Conservation (phyloP, 1,284 basidiomycete genomes). For the Exobasidium cylindrosporum region DNA sequence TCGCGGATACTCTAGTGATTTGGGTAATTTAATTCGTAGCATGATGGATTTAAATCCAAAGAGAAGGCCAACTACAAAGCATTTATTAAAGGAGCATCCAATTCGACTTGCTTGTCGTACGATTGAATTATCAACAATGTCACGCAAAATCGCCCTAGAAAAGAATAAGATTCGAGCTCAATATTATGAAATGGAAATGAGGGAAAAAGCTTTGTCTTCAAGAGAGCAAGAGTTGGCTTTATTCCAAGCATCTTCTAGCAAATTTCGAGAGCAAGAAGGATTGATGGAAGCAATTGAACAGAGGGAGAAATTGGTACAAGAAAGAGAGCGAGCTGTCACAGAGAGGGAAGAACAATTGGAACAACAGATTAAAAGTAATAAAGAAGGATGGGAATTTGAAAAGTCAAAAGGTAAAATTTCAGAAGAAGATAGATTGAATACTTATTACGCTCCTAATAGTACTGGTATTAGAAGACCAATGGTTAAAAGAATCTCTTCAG, state of each 20-base stretch:
- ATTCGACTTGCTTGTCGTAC: constrained; percentile 63
- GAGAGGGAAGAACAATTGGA: neutral
- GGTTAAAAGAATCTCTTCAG: neutral
- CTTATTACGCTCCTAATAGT: neutral
- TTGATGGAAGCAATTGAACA: neutral
- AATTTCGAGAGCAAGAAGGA: neutral
- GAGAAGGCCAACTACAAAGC: constrained; percentile 74
- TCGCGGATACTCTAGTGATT: constrained; percentile 70
- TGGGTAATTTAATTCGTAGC: constrained; percentile 72
- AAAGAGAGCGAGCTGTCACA: constrained; percentile 3
- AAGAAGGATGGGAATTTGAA: neutral
- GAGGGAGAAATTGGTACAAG: constrained; percentile 20
- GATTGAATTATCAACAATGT: constrained; percentile 18
- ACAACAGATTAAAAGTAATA: neutral
- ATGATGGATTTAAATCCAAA: constrained; percentile 69
- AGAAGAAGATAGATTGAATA: neutral
- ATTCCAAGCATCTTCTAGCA: constrained; percentile 1
- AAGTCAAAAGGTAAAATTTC: neutral
- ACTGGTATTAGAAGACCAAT: neutral
- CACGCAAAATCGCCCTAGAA: constrained; percentile 3
- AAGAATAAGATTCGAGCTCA: constrained; percentile 3
- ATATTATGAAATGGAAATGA: constrained; percentile 9
- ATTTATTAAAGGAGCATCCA: constrained; percentile 70
- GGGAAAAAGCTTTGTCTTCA: constrained; percentile 7
- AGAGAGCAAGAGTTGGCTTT: constrained; percentile 20